Percentiles rank a stretch among this genome's conserved stretches.
These are phyloP conservation scores for Fusarium papillatum DNA, from an alignment of 2,329 filamentous ascomycete species.

Conservation along the genomic window DNA sequence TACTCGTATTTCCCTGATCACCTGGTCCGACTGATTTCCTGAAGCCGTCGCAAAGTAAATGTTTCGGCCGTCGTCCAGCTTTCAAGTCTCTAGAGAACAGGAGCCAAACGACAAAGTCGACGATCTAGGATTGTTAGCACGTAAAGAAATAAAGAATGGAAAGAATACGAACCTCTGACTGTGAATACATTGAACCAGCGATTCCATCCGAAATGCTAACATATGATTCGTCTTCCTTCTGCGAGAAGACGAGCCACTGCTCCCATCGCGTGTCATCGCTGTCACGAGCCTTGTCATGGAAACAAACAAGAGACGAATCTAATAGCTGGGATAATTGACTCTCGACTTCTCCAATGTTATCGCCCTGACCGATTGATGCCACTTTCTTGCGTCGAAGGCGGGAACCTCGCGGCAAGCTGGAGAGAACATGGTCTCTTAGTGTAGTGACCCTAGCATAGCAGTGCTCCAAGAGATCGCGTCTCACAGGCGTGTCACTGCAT, in stretches of 20 bases:
- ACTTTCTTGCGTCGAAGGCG: conserved; percentile 72
- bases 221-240: conserved; percentile 70
- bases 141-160: conserved; percentile 3
- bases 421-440: conserved; percentile 79
- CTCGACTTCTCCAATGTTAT: conserved; percentile 49
- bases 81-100: conserved; percentile 74
- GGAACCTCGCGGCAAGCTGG: conserved; percentile 75
- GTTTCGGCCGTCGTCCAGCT: conserved; percentile 68
- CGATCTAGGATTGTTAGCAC: conserved; percentile 67
- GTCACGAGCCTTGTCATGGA: conserved; percentile 48
- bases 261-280: conserved; percentile 59
- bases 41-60: conserved; percentile 89
- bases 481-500: conserved; percentile 43
- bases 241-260: conserved; percentile 73
- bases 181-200: conserved; percentile 62
- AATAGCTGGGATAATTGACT: conserved; percentile 69
- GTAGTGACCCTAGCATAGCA: conserved; percentile 77
- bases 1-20: conserved; percentile 52
- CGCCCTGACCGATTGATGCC: conserved; percentile 54
- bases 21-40: conserved; percentile 60
- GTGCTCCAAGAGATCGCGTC: conserved; percentile 75
- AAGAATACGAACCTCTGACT: conserved; percentile 69
- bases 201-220: conserved; percentile 65
- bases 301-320: conserved; percentile 78
- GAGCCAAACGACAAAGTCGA: conserved; percentile 83